phyloP scores from a whole-genome alignment of 257 asterid genomes.

The Sherardia arvensis region DNA sequence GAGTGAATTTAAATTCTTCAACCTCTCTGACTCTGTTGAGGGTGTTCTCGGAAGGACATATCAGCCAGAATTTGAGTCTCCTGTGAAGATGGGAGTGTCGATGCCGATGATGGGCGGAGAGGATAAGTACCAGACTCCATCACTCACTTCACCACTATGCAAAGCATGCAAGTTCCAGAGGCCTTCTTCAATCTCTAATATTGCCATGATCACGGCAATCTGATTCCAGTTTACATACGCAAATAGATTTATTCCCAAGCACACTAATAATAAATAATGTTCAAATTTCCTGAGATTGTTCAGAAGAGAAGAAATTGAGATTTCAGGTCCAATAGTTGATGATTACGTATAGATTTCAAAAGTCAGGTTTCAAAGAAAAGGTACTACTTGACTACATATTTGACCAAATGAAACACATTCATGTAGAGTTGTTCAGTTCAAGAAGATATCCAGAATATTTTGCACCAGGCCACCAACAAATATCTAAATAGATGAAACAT shows the following conservation, averaged over 20 bases:
- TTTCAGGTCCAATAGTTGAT: background rate
- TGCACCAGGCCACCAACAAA: no score
- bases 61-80: conserved; percentile 44
- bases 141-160: conserved; percentile 45
- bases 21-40: conserved; percentile 36
- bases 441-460: background rate
- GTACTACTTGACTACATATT: background rate
- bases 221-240: no score
- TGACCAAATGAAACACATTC: background rate
- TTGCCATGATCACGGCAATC: conserved; percentile 16
- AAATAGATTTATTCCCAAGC: no score
- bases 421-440: background rate
- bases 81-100: conserved; percentile 54
- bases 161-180: conserved; percentile 47
- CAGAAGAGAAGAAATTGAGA: no score
- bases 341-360: no score
- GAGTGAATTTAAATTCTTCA: conserved; percentile 48
- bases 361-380: no score
- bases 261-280: no score
- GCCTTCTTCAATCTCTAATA: conserved; percentile 13
- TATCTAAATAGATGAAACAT: background rate
- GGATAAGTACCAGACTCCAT: conserved; percentile 50
- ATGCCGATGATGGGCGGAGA: conserved; percentile 76
- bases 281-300: no score
- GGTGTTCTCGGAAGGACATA: conserved; percentile 60